These are phyloP conservation scores for Pneumocystis oryctolagi DNA, from an alignment of 1,139 yeast species.

Conservation along the genomic window DNA sequence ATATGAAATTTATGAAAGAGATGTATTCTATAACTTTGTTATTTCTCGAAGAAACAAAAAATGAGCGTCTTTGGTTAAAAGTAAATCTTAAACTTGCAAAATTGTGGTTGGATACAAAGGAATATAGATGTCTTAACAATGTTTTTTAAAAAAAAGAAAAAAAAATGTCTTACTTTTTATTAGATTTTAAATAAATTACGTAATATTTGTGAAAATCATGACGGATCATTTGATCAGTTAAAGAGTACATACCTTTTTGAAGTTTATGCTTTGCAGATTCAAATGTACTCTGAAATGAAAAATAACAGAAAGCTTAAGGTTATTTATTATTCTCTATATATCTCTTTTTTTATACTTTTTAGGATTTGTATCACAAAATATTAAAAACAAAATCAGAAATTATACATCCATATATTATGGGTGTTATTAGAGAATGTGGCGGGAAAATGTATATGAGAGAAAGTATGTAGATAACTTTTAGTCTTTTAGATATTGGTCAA, in stretches of 20 bases:
- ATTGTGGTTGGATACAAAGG: slow-evolving; percentile 28
- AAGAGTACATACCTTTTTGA: slow-evolving; percentile 35
- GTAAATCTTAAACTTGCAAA: slow-evolving; percentile 40
- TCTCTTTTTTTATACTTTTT: neutral
- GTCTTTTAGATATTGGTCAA: too few relatives aligned
- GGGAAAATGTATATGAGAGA: slow-evolving; percentile 53
- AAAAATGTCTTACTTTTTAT: neutral
- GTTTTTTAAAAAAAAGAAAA: slow-evolving; percentile 23
- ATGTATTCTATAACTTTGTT: slow-evolving; percentile 22
- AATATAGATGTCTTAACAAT: slow-evolving; percentile 24
- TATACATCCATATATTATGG: slow-evolving; percentile 61
- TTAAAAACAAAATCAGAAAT: slow-evolving; percentile 42
- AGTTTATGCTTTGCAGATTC: slow-evolving; percentile 51
- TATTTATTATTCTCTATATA: neutral
- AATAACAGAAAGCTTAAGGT: slow-evolving; percentile 30
- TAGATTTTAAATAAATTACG: slow-evolving; percentile 32
- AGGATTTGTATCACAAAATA: slow-evolving; percentile 36
- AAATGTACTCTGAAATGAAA: slow-evolving; percentile 30
- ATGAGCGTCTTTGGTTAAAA: slow-evolving; percentile 44
- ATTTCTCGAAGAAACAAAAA: slow-evolving; percentile 22
- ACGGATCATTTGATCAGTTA: slow-evolving; percentile 18
- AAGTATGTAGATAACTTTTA: slow-evolving; percentile 6
- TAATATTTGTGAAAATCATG: slow-evolving; percentile 22
- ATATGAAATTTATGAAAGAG: slow-evolving; percentile 20
- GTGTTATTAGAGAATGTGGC: slow-evolving; percentile 59